Conservation (phyloP, 805 yeast species). For the Priceomyces melissophilus region DNA sequence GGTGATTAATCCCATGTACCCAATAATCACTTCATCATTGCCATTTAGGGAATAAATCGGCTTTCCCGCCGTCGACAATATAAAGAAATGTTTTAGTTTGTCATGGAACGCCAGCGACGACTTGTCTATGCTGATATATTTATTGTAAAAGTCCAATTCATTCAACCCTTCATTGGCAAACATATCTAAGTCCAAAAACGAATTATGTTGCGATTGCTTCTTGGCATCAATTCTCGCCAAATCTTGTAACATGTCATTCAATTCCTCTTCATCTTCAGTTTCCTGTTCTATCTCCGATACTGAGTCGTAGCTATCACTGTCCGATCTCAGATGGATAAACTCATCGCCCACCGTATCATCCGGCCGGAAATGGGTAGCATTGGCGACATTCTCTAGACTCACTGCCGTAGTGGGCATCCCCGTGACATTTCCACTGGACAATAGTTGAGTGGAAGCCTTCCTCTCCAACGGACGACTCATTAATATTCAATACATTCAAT, state of each 20-base stretch:
- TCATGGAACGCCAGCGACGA: constrained; percentile 17
- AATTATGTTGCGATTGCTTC: neutral
- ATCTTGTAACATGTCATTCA: constrained; percentile 20
- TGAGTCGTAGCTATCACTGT: constrained; percentile 3
- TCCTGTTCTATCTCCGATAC: constrained; percentile 6
- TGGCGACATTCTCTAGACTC: constrained; percentile 15
- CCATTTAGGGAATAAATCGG: constrained; percentile 82
- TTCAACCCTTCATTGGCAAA: constrained; percentile 2
- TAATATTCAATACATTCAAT: neutral
- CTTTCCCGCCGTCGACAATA: constrained; percentile 82
- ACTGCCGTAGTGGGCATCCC: constrained; percentile 16
- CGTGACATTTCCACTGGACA: constrained; percentile 1
- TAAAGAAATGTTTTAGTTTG: constrained; percentile 66
- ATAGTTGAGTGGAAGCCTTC: constrained; percentile 1
- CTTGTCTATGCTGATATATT: constrained; percentile 16
- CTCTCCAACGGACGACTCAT: neutral
- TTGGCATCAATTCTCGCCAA: constrained; percentile 9
- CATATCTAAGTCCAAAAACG: constrained; percentile 5
- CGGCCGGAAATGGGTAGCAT: constrained; percentile 2
- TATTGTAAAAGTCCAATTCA: constrained; percentile 11
- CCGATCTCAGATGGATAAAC: neutral
- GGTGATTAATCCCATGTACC: constrained; percentile 77
- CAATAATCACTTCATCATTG: constrained; percentile 59
- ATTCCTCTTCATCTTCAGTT: constrained; percentile 18
- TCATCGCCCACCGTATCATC: constrained; percentile 1